A percentile compares a stretch with the other conserved stretches of the same genome.
phyloP scores from a whole-genome alignment of 177 flowering plant species.

The Tripterygium wilfordii region DNA sequence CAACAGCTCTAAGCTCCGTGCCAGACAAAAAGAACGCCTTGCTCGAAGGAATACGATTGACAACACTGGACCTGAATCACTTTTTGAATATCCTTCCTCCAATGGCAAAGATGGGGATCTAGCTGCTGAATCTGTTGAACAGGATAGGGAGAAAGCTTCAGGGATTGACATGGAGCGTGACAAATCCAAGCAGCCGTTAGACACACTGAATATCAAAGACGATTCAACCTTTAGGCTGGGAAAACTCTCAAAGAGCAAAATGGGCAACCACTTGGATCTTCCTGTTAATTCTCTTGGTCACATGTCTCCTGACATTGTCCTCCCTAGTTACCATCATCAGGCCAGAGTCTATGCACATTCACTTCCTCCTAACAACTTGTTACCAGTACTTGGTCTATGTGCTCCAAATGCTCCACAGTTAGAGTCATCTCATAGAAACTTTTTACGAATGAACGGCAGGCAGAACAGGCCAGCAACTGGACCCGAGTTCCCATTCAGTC shows the following conservation, averaged over 20 bases:
- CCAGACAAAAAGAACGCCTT: slow-evolving; percentile 81
- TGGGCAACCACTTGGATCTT: slow-evolving; percentile 20
- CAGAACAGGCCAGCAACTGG: slow-evolving; percentile 32
- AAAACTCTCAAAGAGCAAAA: slow-evolving; percentile 30
- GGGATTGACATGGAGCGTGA: slow-evolving; percentile 26
- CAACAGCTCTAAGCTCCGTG: slow-evolving; percentile 43
- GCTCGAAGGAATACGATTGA: slow-evolving; percentile 42
- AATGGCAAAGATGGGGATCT: slow-evolving; percentile 21
- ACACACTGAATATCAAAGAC: slow-evolving; percentile 26
- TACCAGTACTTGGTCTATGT: slow-evolving; percentile 83
- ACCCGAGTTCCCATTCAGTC: slow-evolving; percentile 56
- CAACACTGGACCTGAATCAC: slow-evolving; percentile 29
- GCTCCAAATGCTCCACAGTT: slow-evolving; percentile 70
- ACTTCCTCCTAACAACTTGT: slow-evolving; percentile 30
- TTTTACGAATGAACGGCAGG: slow-evolving; percentile 31
- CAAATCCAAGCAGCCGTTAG: slow-evolving; percentile 20
- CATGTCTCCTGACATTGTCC: slow-evolving; percentile 23
- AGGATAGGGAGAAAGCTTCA: slow-evolving; percentile 24
- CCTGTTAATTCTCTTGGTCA: slow-evolving; percentile 10
- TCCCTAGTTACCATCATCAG: slow-evolving; percentile 26
- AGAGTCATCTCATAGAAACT: slow-evolving; percentile 42
- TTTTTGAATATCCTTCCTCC: slow-evolving; percentile 14
- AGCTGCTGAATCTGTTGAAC: slow-evolving; percentile 15
- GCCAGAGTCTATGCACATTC: slow-evolving; percentile 23
- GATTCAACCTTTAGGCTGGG: slow-evolving; percentile 24